Evolutionary conservation across 306 rosid genomes (phyloP).

Genomic region (Begonia peltatifolia): DNA sequence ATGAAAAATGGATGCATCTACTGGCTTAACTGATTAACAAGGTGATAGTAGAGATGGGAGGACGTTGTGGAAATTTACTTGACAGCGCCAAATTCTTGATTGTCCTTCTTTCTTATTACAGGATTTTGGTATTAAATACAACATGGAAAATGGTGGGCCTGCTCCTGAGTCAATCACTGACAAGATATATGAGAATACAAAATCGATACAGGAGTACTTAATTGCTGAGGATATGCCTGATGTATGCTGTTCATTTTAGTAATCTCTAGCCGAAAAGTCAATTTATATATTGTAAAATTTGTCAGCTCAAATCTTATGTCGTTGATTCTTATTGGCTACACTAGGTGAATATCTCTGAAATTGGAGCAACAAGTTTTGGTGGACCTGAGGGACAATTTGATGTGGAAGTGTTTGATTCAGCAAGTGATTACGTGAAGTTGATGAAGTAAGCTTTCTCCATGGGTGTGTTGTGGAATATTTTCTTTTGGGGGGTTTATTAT

Average conservation of each 20-base stretch:
- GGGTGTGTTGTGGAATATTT: background rate
- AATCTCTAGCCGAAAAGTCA: background rate
- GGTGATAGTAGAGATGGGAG: too few relatives aligned
- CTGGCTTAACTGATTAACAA: too few relatives aligned
- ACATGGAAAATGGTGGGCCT: constrained; percentile 99
- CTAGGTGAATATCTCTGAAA: constrained; percentile 62
- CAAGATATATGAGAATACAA: constrained; percentile 75
- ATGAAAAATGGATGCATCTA: too few relatives aligned
- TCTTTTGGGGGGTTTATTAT: too few relatives aligned
- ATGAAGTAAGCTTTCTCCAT: constrained; percentile 54
- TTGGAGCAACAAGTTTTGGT: constrained; percentile 50
- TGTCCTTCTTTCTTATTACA: constrained; percentile 16
- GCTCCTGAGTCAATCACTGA: constrained; percentile 89
- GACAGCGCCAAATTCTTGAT: too few relatives aligned
- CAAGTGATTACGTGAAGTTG: constrained; percentile 73
- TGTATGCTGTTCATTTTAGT: constrained; percentile 21
- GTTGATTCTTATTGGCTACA: too few relatives aligned
- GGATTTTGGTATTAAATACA: constrained; percentile 98
- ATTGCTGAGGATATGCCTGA: constrained; percentile 72
- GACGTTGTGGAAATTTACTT: too few relatives aligned
- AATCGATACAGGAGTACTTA: constrained; percentile 72
- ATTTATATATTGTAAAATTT: too few relatives aligned
- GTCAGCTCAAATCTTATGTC: too few relatives aligned
- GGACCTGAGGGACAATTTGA: constrained; percentile 96
- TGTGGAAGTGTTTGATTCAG: constrained; percentile 95